A percentile compares a stretch with the other conserved stretches of the same genome.
These are phyloP conservation scores for Metarhizium humberi DNA, from an alignment of 2,329 filamentous ascomycete genomes.

Conservation along the genomic window DNA sequence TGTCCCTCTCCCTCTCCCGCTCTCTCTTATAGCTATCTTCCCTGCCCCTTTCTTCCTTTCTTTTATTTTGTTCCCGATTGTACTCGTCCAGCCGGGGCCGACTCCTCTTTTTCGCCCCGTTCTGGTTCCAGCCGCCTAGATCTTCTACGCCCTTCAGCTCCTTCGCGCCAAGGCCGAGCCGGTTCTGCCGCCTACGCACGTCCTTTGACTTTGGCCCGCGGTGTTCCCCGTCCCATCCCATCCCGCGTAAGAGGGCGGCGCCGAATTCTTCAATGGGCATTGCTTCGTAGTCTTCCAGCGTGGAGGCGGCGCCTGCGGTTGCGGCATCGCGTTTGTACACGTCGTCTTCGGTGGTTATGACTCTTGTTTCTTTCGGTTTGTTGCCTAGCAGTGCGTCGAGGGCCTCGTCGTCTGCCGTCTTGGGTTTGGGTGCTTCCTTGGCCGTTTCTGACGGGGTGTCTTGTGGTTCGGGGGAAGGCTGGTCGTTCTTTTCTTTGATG, in stretches of 20 bases:
- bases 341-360: constrained; percentile 54
- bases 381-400: constrained; percentile 58
- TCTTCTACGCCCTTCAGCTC: constrained; percentile 64
- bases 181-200: constrained; percentile 64
- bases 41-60: constrained; percentile 31
- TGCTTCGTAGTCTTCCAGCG: constrained; percentile 74
- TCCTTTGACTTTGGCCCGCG: constrained; percentile 45
- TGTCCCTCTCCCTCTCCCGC: constrained; percentile 31
- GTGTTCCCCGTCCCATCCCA: constrained; percentile 81
- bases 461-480: constrained; percentile 12
- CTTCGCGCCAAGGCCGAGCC: constrained; percentile 84
- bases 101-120: constrained; percentile 40
- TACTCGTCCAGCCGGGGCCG: constrained; percentile 42
- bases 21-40: constrained; percentile 40
- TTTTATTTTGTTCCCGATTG: constrained; percentile 31
- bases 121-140: constrained; percentile 72
- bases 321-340: constrained; percentile 62
- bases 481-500: constrained; percentile 39
- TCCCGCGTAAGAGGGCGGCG: constrained; percentile 77
- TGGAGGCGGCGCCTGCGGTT: constrained; percentile 64
- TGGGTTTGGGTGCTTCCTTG: not conserved
- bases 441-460: not conserved
- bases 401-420: constrained; percentile 41
- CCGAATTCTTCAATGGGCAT: constrained; percentile 95
- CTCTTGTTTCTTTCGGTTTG: constrained; percentile 30